Evolutionary conservation across 805 yeast species (phyloP), one percentile per base, ranked within the genome.

Genomic region (Kuraishia hungarica): DNA sequence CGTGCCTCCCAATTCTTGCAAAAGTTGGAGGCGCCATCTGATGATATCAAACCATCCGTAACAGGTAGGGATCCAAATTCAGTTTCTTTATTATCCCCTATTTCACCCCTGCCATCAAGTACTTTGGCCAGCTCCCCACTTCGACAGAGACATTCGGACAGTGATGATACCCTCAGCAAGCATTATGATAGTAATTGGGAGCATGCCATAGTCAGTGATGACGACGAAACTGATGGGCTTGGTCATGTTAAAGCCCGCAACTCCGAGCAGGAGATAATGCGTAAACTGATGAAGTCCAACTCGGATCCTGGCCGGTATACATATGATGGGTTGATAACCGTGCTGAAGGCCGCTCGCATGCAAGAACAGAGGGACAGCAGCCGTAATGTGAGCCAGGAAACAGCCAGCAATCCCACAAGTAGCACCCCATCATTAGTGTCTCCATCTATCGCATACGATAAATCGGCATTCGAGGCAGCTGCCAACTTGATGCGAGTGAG

Each of bases 381-480:
- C 24, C 24, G n/a, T 4, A 7, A 35, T 10, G 17, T 35, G 17
- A 17, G n/a, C n/a, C 11, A 7, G 5, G 43, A 35, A 6, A 10
- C 4, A 35, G 4, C 43, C 15, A 35, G 43, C n/a, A 15, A 8
- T 15, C 8, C n/a, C 3, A 3, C 43, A 35, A 13, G 3, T 17
- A 13, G 17, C 4, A 13, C 43, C 17, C 43, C 43, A 17, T 15
- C 43, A 35, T 15, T 35, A 13, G 43, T 35, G 3, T 35, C 43
- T 6, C 43, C 43, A 35, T 35, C 43, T 35, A 15, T 35, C 11
- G 43, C 43, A 13, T 35, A 35, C 43, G 51, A 48, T 23, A 26
- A 26, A 8, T 50, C 51, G 26, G 43, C 50, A 13, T 49, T 52
- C 19, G 53, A 52, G 22, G 53, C 53, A 6, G 53, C 53, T 4